Base-by-base conservation (phyloP, 257 asterid species). In the Leonotis leonurus region DNA sequence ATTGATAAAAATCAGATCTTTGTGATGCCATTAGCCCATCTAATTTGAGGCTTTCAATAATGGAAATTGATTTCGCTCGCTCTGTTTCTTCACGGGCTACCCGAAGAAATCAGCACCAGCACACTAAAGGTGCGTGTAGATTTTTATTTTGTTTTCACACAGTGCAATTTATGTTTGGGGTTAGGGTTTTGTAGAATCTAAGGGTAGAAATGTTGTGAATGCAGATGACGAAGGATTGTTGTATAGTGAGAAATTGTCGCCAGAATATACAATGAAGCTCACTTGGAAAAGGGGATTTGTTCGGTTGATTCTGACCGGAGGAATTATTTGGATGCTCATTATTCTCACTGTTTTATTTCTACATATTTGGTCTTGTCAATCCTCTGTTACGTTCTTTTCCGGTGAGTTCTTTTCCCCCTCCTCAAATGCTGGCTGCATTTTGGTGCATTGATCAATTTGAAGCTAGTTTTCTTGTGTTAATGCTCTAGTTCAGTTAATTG, bases 351-450 rank as follows among this genome's bases (percentile, higher is more conserved):
- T 60, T 54, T 62, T 79, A 58, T 51, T 79, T 64, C 74, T 82
- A 67, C 89, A 82, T 44, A 73, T 82, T 63, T 82, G 89, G 89
- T 82, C 89, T 64, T 82, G 89, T 57, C 83, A 79, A 60, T 79
- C 85, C 32, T 77, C 89, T 25, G 32, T 79, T 43, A 29, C 89
- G 2, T 79, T 79, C 69, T 79, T 82, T 41, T 50, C 89, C 48
- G 85, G 89, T 82, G 29, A 60, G 39, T 44, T 10, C n/a, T n/a
- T n/a, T n/a, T n/a, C n/a, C n/a, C n/a, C n/a, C n/a, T n/a, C n/a
- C n/a, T n/a, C n/a, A n/a, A n/a, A n/a, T n/a, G n/a, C n/a, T n/a
- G n/a, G n/a, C n/a, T n/a, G n/a, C n/a, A n/a, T n/a, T n/a, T n/a
- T n/a, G n/a, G n/a, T n/a, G n/a, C n/a, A n/a, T n/a, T n/a, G n/a